These are phyloP conservation scores for Spathaspora boniae DNA, from an alignment of 805 yeast genomes.

Conservation along the genomic window DNA sequence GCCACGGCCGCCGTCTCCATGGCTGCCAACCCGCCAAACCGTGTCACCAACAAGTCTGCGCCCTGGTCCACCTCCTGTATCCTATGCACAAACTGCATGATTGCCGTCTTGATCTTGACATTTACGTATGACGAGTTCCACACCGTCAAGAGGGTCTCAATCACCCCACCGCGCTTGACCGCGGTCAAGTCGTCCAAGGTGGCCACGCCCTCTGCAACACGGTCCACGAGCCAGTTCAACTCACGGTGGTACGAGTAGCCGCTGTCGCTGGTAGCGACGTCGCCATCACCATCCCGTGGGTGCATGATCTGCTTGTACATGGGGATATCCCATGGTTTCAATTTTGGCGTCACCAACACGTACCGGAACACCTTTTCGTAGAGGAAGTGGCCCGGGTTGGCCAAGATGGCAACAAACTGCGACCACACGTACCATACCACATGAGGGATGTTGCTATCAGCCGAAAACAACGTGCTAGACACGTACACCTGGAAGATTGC, in stretches of 20 bases:
- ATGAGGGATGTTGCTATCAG: slow-evolving; percentile 30
- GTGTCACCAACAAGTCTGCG: slow-evolving; percentile 53
- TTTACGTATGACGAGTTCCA: slow-evolving; percentile 48
- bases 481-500: slow-evolving; percentile 52
- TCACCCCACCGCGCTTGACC: slow-evolving; percentile 52
- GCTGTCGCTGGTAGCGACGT: slow-evolving; percentile 20
- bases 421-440: slow-evolving; percentile 55
- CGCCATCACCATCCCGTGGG: slow-evolving; percentile 30
- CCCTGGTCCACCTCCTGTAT: slow-evolving; percentile 56
- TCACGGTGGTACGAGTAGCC: slow-evolving; percentile 55
- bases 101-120: slow-evolving; percentile 33
- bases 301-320: slow-evolving; percentile 35
- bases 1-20: slow-evolving; percentile 25
- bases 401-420: slow-evolving; percentile 52
- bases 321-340: slow-evolving; percentile 43
- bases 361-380: slow-evolving; percentile 70
- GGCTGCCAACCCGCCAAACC: slow-evolving; percentile 42
- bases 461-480: slow-evolving; percentile 41
- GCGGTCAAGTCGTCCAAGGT: slow-evolving; percentile 49
- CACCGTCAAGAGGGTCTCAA: slow-evolving; percentile 67
- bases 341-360: slow-evolving; percentile 54
- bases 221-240: slow-evolving; percentile 61
- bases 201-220: slow-evolving; percentile 45
- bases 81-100: slow-evolving; percentile 43
- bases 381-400: slow-evolving; percentile 68